phyloP scores from a whole-genome alignment of 331 rosid genomes.

The Saraca asoca region DNA sequence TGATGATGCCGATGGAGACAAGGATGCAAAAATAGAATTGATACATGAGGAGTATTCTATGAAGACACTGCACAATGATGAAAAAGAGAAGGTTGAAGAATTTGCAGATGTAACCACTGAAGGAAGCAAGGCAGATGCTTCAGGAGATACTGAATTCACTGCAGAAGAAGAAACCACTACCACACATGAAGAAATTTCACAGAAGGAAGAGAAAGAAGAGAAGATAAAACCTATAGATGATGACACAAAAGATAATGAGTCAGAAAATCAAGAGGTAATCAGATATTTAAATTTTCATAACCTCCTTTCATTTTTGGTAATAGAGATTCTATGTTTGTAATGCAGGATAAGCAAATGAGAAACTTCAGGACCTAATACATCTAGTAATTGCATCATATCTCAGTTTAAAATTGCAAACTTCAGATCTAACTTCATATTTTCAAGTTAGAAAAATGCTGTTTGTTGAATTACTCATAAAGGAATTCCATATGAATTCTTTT shows the following conservation, averaged over 20 bases:
- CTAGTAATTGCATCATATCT: background rate
- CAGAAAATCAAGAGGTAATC: slow-evolving; percentile 41
- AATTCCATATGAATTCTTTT: background rate
- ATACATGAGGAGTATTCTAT: background rate
- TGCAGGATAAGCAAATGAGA: background rate
- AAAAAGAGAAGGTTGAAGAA: slow-evolving; percentile 29
- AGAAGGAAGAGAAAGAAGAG: slow-evolving; percentile 36
- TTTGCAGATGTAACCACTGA: slow-evolving; percentile 1
- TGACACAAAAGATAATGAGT: slow-evolving; percentile 17
- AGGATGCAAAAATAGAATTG: no score
- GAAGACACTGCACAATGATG: slow-evolving; percentile 15
- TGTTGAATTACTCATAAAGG: background rate
- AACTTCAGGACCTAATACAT: background rate
- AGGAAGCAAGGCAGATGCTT: slow-evolving; percentile 22
- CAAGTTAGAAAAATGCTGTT: no score
- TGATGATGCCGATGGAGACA: no score
- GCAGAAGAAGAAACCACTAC: slow-evolving; percentile 26
- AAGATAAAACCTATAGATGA: slow-evolving; percentile 12
- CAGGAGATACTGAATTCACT: slow-evolving; percentile 4
- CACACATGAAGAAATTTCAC: slow-evolving; percentile 20
- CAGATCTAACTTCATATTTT: no score
- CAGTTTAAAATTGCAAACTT: background rate
- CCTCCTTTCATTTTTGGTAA: background rate
- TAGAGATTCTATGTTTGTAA: background rate
- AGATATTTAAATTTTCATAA: background rate